Evolutionary conservation across 1,284 basidiomycete species (phyloP).

Genomic region (Psilocybe mexicana): DNA sequence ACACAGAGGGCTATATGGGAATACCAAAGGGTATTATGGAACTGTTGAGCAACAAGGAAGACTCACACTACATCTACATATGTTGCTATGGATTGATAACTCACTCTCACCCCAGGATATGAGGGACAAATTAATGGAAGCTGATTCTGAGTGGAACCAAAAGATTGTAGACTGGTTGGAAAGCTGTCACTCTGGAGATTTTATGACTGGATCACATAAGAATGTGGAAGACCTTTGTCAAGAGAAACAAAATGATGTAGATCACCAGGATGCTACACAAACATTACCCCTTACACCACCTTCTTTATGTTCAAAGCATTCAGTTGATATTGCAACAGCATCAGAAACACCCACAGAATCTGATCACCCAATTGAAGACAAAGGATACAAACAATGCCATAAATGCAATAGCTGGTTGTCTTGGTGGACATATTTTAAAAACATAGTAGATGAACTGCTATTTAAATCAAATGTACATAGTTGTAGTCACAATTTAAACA

Average conservation of each 20-base stretch:
- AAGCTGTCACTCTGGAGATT: slow-evolving; percentile 8
- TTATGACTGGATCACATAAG: slow-evolving; percentile 15
- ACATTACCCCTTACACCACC: slow-evolving; percentile 9
- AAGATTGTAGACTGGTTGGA: slow-evolving; percentile 20
- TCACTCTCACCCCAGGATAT: slow-evolving; percentile 29
- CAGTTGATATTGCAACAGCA: too few species aligned
- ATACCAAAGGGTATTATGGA: slow-evolving; percentile 32
- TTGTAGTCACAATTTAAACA: neutral
- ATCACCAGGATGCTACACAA: slow-evolving; percentile 12
- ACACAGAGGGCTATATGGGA: slow-evolving; percentile 22
- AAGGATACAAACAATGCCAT: neutral
- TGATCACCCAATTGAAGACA: too few species aligned
- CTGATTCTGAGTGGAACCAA: slow-evolving; percentile 20
- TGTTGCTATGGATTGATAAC: slow-evolving; percentile 31
- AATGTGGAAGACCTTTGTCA: neutral
- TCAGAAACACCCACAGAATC: too few species aligned
- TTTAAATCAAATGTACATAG: slow-evolving; percentile 21
- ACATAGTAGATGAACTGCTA: slow-evolving; percentile 4
- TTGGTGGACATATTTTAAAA: neutral
- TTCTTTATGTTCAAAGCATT: too few species aligned
- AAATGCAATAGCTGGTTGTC: neutral
- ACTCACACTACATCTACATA: slow-evolving; percentile 26
- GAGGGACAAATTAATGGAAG: slow-evolving; percentile 24
- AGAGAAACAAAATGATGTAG: neutral
- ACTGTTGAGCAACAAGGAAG: slow-evolving; percentile 31